Evolutionary conservation across 2,329 filamentous ascomycete genomes (phyloP), one percentile per base, ranked within the genome.

Genomic region (Iodosphaeria phyllophila): DNA sequence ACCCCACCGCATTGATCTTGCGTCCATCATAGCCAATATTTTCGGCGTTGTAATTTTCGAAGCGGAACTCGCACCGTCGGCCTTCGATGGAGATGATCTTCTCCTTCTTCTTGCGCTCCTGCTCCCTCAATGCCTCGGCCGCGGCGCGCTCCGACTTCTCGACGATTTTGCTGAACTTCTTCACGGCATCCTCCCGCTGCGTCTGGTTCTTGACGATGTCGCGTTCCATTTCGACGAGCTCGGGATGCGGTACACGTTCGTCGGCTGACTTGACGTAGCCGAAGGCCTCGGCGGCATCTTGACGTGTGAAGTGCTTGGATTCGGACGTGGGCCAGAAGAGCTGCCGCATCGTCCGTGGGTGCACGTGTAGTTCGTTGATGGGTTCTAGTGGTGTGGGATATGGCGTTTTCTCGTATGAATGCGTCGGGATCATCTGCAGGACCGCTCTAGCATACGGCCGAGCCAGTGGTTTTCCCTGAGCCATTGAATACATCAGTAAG

Each of bases 401-500:
- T 0, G 55, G 49, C 11, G 22, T 14, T 4, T 47, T 44, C 48
- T 53, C 66, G 48, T 42, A 72, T 44, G 53, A 52, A n/a, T 69
- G 78, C 27, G 61, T 62, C 3, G 82, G 83, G 5, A 95, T 56
- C 83, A 93, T 92, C 17, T 56, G 52, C 37, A 80, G 58, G 13
- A 95, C 60, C 8, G 82, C 78, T 29, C 64, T 64, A 13, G 74
- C 62, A 47, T 93, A 93, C 8, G 79, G 74, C 14, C 55, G 61
- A 3, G 83, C 83, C 18, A 92, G 52, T 31, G 58, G 62, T 56
- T 86, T 83, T 29, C 69, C 71, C 86, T 92, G 31, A 37, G 27
- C 30, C 21, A 17, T 21, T 20, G 3, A 13, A 33, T 28, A 29
- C 28, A 26, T 13, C 33, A 30, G 36, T 39, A 32, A 40, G 34